phyloP scores from a whole-genome alignment of 495 filamentous ascomycete genomes.

The Aspergillus sclerotioniger region DNA sequence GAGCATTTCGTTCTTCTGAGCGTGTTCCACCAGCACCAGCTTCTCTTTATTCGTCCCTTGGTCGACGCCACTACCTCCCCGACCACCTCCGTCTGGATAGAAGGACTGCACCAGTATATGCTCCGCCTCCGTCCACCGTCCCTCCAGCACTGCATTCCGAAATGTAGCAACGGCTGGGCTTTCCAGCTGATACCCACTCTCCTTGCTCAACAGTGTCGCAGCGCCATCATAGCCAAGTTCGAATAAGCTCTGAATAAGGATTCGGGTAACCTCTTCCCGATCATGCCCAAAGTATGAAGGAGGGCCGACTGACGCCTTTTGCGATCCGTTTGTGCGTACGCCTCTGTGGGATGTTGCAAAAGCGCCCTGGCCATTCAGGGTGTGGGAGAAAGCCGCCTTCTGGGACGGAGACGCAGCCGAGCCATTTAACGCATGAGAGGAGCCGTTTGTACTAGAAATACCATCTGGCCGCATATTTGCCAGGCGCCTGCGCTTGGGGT shows the following conservation, averaged over 20 bases:
- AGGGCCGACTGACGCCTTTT: constrained; percentile 33
- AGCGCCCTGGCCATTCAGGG: constrained; percentile 52
- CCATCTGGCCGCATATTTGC: constrained; percentile 62
- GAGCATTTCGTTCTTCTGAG: constrained; percentile 60
- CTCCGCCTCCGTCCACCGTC: constrained; percentile 84
- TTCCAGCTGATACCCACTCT: constrained; percentile 89
- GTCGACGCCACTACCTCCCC: constrained; percentile 38
- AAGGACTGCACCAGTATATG: constrained; percentile 65
- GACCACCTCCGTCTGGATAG: constrained; percentile 47
- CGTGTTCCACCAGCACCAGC: constrained; percentile 54
- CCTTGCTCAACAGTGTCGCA: constrained; percentile 68
- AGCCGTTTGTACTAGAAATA: constrained; percentile 46
- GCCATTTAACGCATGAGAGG: constrained; percentile 50
- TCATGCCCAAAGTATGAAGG: constrained; percentile 74
- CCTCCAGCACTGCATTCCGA: constrained; percentile 73
- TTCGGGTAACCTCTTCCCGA: constrained; percentile 88
- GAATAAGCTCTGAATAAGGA: constrained; percentile 84
- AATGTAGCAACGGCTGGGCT: constrained; percentile 82
- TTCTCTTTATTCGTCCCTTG: constrained; percentile 29
- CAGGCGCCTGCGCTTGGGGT: constrained; percentile 61
- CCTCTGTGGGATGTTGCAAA: constrained; percentile 38
- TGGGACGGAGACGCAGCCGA: constrained; percentile 34
- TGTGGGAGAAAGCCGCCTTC: constrained; percentile 38
- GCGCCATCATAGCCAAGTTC: constrained; percentile 83
- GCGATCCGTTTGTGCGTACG: constrained; percentile 47